Evolutionary conservation across 2,329 filamentous ascomycete species (phyloP), one percentile per base, ranked within the genome.

Genomic region (Colletotrichum falcatum): DNA sequence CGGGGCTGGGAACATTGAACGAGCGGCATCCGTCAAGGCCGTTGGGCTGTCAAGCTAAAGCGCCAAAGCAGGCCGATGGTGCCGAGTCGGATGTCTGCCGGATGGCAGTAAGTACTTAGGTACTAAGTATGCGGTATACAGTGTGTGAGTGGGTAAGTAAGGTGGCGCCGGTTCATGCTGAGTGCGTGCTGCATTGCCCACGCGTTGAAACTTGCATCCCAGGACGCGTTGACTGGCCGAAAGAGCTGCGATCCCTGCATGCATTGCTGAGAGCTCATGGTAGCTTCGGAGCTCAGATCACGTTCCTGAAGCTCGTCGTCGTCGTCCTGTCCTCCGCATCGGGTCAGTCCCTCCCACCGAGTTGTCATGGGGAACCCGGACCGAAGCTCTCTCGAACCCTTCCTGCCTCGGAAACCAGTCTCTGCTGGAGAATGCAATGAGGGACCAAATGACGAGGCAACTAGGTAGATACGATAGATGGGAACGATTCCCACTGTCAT

Each of bases 301-400:
- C 46, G 49, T 65, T 33, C 44, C 48, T 61, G 51, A n/a, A 42
- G n/a, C 35, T 8, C 9, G 23, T 12, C 5, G 42, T 23, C 14
- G 14, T 30, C 14, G 20, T 48, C n/a, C n/a, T n/a, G 18, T 42
- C 18, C 26, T 53, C 26, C 11, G 16, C 49, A 53, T 28, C 9
- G 12, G 44, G n/a, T 14, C 44, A 23, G 8, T 44, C 42, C 20
- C 42, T n/a, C 42, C 20, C 42, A n/a, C 18, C 18, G 9, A 35
- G 69, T 71, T 70, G 69, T 65, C 65, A 61, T 65, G 65, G 65
- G 65, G 53, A 35, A 71, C 39, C 65, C 66, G 54, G 61, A n/a
- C 18, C 8, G 42, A 7, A 28, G 61, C 64, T 58, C 64, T 58
- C 49, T 66, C 16, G 56, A 61, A 66, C 49, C 42, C 39, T 30